A percentile compares a stretch with the other conserved stretches of the same genome.
Evolutionary conservation across 2,329 filamentous ascomycete genomes (phyloP).

Genomic region (Hirsutella rhossiliensis): DNA sequence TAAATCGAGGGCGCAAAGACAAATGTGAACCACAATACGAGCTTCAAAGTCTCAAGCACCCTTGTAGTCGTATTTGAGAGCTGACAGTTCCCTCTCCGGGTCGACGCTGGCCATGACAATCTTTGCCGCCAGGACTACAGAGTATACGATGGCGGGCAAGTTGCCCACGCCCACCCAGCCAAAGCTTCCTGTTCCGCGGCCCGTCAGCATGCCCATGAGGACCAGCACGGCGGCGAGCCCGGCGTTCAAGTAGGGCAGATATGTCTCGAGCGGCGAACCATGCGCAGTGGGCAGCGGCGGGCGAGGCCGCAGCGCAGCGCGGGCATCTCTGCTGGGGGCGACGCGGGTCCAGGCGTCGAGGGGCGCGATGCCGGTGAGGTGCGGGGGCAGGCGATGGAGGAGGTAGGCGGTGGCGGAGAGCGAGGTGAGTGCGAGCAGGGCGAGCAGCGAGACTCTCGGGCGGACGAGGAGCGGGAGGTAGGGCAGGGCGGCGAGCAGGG

Average conservation of each 20-base stretch:
- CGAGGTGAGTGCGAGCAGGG: constrained; percentile 49
- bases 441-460: constrained; percentile 26
- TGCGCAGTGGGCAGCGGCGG: not conserved
- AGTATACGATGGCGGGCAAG: constrained; percentile 47
- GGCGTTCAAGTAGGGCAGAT: constrained; percentile 49
- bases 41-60: constrained; percentile 35
- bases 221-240: constrained; percentile 41
- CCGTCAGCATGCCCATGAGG: constrained; percentile 29
- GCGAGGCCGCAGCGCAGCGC: not conserved
- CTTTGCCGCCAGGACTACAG: constrained; percentile 48
- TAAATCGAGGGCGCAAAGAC: not conserved
- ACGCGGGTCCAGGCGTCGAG: constrained; percentile 32
- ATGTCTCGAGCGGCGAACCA: constrained; percentile 37
- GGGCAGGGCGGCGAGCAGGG: constrained; percentile 40
- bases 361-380: constrained; percentile 36
- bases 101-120: constrained; percentile 57
- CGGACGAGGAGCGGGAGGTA: constrained; percentile 31
- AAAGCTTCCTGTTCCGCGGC: constrained; percentile 18
- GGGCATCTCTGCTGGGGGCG: constrained; percentile 8
- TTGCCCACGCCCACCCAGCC: constrained; percentile 32
- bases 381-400: constrained; percentile 42
- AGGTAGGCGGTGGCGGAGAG: constrained; percentile 51
- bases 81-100: constrained; percentile 50
- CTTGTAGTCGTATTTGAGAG: constrained; percentile 54
- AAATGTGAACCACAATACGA: not conserved